A percentile compares a stretch with the other conserved stretches of the same genome.
These are phyloP conservation scores for Bjerkandera adusta DNA, from an alignment of 1,284 basidiomycete genomes.

Conservation along the genomic window DNA sequence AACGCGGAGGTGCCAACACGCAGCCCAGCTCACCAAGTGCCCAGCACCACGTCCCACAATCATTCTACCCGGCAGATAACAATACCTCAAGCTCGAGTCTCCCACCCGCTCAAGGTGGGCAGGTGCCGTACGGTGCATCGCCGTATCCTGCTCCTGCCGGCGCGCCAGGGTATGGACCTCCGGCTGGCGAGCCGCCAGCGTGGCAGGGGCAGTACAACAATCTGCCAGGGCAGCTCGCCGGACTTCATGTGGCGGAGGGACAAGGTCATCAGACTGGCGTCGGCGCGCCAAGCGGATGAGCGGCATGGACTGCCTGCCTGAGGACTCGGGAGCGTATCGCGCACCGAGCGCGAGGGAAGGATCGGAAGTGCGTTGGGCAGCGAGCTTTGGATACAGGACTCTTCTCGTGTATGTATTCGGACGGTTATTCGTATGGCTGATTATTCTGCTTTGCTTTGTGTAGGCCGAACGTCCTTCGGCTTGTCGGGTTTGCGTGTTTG, in stretches of 20 bases:
- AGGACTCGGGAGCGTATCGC: too few relatives aligned
- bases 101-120: background rate
- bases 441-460: too few relatives aligned
- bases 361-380: too few relatives aligned
- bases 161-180: conserved; percentile 5
- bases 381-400: too few relatives aligned
- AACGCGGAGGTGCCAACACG: conserved; percentile 5
- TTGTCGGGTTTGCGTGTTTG: too few relatives aligned
- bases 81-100: conserved; percentile 9
- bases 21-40: conserved; percentile 9
- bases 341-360: too few relatives aligned
- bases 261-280: conserved; percentile 16
- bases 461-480: too few relatives aligned
- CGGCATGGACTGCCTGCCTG: background rate
- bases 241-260: conserved; percentile 29
- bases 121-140: conserved; percentile 23
- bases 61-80: conserved; percentile 6
- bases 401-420: too few relatives aligned
- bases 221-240: conserved; percentile 30
- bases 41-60: conserved; percentile 8
- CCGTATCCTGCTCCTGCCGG: conserved; percentile 20
- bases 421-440: too few relatives aligned
- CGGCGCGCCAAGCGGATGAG: background rate
- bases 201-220: conserved; percentile 25
- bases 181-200: conserved; percentile 16